phyloP scores from a whole-genome alignment of 495 filamentous ascomycete genomes.

The Neurospora discreta region DNA sequence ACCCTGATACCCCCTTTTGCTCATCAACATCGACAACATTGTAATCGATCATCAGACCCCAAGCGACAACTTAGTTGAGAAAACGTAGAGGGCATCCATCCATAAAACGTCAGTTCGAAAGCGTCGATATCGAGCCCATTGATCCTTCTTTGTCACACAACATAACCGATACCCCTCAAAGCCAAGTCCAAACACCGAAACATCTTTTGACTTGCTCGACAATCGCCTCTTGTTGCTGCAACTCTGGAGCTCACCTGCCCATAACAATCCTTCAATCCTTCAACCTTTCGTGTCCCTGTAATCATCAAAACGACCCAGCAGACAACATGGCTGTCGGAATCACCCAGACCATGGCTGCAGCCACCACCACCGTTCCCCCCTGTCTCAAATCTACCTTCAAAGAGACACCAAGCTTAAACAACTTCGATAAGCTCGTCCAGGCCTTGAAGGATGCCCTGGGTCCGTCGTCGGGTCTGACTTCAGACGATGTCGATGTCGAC shows the following conservation, averaged over 20 bases:
- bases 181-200: neutral
- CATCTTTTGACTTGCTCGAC: neutral
- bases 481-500: constrained; percentile 62
- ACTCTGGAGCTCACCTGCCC: neutral
- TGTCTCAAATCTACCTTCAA: neutral
- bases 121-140: neutral
- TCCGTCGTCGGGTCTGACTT: constrained; percentile 67
- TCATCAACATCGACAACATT: neutral
- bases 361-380: neutral
- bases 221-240: neutral
- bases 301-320: neutral
- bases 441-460: constrained; percentile 63
- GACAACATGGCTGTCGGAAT: constrained; percentile 18
- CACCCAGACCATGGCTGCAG: constrained; percentile 4
- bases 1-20: neutral
- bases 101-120: neutral
- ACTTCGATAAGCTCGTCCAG: constrained; percentile 62
- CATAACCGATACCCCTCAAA: neutral
- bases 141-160: neutral
- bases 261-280: neutral
- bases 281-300: neutral
- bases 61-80: neutral
- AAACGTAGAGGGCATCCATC: neutral
- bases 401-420: constrained; percentile 18
- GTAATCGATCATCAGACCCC: neutral